A percentile compares a stretch with the other conserved stretches of the same genome.
These are phyloP conservation scores for Plasmodium relictum DNA, from an alignment of 169 alveolate species.

Conservation along the genomic window DNA sequence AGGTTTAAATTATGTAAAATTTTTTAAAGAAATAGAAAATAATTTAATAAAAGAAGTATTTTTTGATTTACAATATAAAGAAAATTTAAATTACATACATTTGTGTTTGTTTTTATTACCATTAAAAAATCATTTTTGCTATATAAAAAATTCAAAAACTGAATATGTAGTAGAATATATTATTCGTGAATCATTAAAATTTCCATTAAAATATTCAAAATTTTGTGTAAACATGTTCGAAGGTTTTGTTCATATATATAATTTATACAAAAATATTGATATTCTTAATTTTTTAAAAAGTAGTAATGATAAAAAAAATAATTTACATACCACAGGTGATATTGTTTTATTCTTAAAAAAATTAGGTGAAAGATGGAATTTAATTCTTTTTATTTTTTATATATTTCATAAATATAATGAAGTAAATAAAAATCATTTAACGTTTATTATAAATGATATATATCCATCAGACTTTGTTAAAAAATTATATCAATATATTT, in stretches of 20 bases:
- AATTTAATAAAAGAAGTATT: conserved; percentile 36
- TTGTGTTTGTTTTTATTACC: conserved; percentile 54
- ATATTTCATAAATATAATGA: conserved; percentile 71
- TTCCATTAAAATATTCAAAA: conserved; percentile 68
- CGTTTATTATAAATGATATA: conserved; percentile 18
- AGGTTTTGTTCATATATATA: conserved; percentile 42
- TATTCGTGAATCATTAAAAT: conserved; percentile 68
- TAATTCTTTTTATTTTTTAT: conserved; percentile 52
- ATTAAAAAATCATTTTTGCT: conserved; percentile 47
- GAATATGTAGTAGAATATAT: conserved; percentile 50
- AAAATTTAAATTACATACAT: conserved; percentile 33
- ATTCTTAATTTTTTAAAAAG: conserved; percentile 52
- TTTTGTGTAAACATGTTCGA: conserved; percentile 64
- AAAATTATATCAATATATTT: conserved; percentile 63
- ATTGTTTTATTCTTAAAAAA: conserved; percentile 56
- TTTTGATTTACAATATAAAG: conserved; percentile 21
- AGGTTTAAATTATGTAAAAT: conserved; percentile 57
- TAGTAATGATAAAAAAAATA: conserved; percentile 13
- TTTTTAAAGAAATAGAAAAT: conserved; percentile 57
- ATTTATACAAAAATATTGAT: conserved; percentile 45
- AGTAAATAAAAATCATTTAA: conserved; percentile 35
- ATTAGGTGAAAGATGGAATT: conserved; percentile 73
- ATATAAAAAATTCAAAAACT: conserved; percentile 37
- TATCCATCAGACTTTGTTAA: conserved; percentile 44
- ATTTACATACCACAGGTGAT: conserved; percentile 47